Percentiles rank a stretch among this genome's conserved stretches.
Conservation (phyloP, 495 filamentous ascomycete genomes). For the Podospora conica region DNA sequence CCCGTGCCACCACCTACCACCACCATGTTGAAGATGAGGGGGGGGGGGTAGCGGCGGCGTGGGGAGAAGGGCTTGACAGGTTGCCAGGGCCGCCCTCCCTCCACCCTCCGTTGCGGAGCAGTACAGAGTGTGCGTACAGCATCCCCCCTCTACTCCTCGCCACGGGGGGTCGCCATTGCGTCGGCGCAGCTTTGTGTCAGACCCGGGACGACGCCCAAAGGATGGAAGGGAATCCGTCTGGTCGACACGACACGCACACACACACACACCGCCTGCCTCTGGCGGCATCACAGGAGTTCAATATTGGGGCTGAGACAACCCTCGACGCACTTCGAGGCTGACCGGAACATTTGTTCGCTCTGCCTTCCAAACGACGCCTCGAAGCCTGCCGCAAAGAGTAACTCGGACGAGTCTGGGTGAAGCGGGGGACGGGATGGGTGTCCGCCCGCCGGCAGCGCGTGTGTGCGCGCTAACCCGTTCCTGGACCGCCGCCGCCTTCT, state of each 20-base stretch:
- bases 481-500: neutral
- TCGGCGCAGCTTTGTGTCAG: neutral
- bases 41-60: too few species aligned
- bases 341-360: neutral
- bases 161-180: neutral
- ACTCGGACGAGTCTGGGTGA: slow-evolving; percentile 5
- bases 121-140: neutral
- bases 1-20: neutral
- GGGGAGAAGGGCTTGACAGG: neutral
- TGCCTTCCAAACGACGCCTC: neutral
- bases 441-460: neutral
- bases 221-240: neutral
- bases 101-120: neutral
- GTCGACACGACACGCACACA: neutral
- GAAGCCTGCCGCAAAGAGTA: slow-evolving; percentile 6
- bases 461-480: slow-evolving; percentile 5
- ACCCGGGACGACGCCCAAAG: neutral
- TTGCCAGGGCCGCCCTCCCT: neutral
- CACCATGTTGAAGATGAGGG: neutral
- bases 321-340: neutral
- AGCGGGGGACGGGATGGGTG: too few species aligned
- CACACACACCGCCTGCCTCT: neutral
- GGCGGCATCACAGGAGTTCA: neutral
- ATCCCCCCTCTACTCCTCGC: neutral
- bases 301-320: neutral